A percentile compares a stretch with the other conserved stretches of the same genome.
These are phyloP conservation scores for Xylaria grammica DNA, from an alignment of 495 filamentous ascomycete species.

Conservation along the genomic window DNA sequence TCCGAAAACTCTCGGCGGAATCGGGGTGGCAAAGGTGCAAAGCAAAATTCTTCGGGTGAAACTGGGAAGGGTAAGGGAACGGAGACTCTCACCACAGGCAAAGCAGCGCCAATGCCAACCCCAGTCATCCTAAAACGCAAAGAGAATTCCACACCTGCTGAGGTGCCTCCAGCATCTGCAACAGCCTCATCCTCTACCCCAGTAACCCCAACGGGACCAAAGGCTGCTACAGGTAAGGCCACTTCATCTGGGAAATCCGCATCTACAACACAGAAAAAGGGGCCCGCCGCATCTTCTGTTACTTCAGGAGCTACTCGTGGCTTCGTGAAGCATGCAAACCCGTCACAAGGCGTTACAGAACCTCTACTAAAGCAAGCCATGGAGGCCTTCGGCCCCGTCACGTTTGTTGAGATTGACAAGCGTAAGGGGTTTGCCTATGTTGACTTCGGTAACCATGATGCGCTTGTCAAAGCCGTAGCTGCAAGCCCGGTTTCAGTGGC, in stretches of 20 bases:
- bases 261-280: constrained; percentile 31
- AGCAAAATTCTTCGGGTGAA: constrained; percentile 40
- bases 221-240: constrained; percentile 37
- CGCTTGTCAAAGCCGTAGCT: constrained; percentile 75
- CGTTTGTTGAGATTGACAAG: constrained; percentile 85
- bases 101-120: constrained; percentile 30
- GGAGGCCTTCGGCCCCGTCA: constrained; percentile 69
- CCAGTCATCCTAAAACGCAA: constrained; percentile 38
- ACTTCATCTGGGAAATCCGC: constrained; percentile 24
- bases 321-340: constrained; percentile 93
- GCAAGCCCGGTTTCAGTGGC: constrained; percentile 81
- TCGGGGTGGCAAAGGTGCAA: constrained; percentile 36
- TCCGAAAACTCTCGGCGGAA: constrained; percentile 31
- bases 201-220: constrained; percentile 40
- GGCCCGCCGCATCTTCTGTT: constrained; percentile 33
- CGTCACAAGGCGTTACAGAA: constrained; percentile 89
- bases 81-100: constrained; percentile 32
- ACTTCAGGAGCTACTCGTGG: constrained; percentile 71
- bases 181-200: constrained; percentile 37
- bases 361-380: constrained; percentile 74
- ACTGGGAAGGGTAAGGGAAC: constrained; percentile 33
- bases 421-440: constrained; percentile 93
- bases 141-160: constrained; percentile 27
- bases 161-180: constrained; percentile 34
- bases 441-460: constrained; percentile 75